Evolutionary conservation across 2,329 filamentous ascomycete genomes (phyloP).

Genomic region (Paraphaeosphaeria minitans): DNA sequence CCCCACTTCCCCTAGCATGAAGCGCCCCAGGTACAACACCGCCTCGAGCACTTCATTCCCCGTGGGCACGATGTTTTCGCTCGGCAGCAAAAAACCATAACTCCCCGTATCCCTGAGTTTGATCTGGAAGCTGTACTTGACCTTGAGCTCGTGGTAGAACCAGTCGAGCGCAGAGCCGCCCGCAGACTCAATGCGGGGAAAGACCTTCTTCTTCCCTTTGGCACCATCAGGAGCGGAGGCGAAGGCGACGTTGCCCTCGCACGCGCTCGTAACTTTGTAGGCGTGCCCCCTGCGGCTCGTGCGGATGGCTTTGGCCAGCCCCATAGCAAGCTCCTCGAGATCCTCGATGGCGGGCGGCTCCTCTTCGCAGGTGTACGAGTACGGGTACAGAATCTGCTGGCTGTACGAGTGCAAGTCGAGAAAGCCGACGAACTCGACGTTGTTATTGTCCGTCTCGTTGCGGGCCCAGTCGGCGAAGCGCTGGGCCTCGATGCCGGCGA

Average conservation of each 20-base stretch:
- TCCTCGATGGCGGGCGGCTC: conserved; percentile 88
- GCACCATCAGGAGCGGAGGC: conserved; percentile 19
- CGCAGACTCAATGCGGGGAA: conserved; percentile 69
- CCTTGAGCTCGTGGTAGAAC: conserved; percentile 87
- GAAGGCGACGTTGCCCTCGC: conserved; percentile 71
- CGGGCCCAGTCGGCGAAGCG: conserved; percentile 80
- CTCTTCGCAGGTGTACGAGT: conserved; percentile 79
- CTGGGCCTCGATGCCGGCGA: conserved; percentile 80
- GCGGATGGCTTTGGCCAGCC: conserved; percentile 86
- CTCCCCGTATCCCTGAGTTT: conserved; percentile 92
- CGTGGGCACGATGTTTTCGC: conserved; percentile 83
- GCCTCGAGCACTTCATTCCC: conserved; percentile 87
- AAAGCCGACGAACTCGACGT: conserved; percentile 79
- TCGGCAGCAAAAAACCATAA: conserved; percentile 90
- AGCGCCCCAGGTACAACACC: conserved; percentile 82
- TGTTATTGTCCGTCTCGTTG: conserved; percentile 73
- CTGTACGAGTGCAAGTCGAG: conserved; percentile 94
- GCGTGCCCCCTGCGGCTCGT: conserved; percentile 74
- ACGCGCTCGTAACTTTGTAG: conserved; percentile 76
- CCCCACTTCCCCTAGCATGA: conserved; percentile 62
- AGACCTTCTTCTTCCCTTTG: conserved; percentile 36
- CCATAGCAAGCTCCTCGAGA: conserved; percentile 85
- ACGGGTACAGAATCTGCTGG: conserved; percentile 92
- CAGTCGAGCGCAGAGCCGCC: conserved; percentile 91
- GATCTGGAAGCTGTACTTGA: conserved; percentile 88